These are phyloP conservation scores for Citrus hindsii DNA, from an alignment of 345 rosid species.

Conservation along the genomic window DNA sequence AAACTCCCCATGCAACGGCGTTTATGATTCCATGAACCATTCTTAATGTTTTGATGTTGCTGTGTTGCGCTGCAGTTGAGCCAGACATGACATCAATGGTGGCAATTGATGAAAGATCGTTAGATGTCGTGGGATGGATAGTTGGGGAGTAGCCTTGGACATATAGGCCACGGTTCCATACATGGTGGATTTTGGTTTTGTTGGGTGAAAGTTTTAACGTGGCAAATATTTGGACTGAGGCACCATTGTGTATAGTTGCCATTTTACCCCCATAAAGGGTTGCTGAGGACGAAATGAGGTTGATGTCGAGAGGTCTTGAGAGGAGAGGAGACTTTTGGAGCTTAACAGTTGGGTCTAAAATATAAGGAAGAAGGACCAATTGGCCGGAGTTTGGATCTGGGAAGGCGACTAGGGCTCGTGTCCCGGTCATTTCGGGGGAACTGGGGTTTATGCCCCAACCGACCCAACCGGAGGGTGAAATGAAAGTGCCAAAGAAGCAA, in stretches of 20 bases:
- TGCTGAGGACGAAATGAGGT: constrained; percentile 74
- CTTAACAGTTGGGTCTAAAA: constrained; percentile 76
- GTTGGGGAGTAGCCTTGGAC: constrained; percentile 98
- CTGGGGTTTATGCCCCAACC: constrained; percentile 85
- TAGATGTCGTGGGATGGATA: constrained; percentile 86
- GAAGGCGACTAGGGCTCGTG: constrained; percentile 75
- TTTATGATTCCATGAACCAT: constrained; percentile 59
- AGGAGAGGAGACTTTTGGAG: constrained; percentile 81
- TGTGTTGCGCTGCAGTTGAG: constrained; percentile 29
- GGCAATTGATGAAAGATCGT: constrained; percentile 71
- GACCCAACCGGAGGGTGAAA: constrained; percentile 97
- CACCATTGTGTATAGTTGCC: constrained; percentile 85
- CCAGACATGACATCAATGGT: constrained; percentile 79
- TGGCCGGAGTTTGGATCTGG: constrained; percentile 91
- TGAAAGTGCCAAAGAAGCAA: constrained; percentile 85
- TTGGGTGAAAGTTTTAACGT: constrained; percentile 56
- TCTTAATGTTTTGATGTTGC: constrained; percentile 35
- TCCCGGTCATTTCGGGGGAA: constrained; percentile 79
- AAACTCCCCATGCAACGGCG: constrained; percentile 74
- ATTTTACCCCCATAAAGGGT: constrained; percentile 78
- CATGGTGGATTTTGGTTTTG: constrained; percentile 64
- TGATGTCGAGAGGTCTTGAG: constrained; percentile 76
- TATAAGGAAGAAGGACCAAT: constrained; percentile 67
- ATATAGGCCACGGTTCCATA: constrained; percentile 97
- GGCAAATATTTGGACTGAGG: constrained; percentile 72